phyloP scores from a whole-genome alignment of 305 asterid species.

The Stenogyne calaminthoides region DNA sequence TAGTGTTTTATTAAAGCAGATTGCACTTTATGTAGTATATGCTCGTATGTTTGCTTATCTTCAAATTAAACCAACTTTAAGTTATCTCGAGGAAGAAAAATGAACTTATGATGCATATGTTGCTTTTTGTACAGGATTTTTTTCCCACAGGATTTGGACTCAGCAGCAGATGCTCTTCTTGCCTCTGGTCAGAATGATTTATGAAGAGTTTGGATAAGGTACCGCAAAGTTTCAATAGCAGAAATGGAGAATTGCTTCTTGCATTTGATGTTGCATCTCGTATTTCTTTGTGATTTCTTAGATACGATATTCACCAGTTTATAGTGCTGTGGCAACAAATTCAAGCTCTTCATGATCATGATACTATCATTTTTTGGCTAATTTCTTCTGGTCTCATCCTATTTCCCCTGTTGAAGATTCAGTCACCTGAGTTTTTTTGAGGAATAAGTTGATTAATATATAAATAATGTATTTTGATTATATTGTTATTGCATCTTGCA shows the following conservation, averaged over 20 bases:
- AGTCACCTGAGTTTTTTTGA: not conserved
- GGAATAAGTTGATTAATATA: not conserved
- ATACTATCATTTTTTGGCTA: not conserved
- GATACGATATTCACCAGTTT: not conserved
- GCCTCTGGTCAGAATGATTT: slow-evolving; percentile 37
- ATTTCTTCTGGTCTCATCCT: not conserved
- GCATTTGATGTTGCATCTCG: not conserved
- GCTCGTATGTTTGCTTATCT: not conserved
- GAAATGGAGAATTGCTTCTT: not conserved
- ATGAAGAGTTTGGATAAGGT: slow-evolving; percentile 23
- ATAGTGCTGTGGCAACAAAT: not conserved
- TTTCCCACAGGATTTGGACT: slow-evolving; percentile 88
- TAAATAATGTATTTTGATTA: not conserved
- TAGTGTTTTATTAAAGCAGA: not conserved
- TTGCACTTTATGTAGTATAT: not conserved
- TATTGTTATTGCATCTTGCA: not conserved
- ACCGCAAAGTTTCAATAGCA: not conserved
- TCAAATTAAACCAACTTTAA: not conserved
- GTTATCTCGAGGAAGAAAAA: not conserved
- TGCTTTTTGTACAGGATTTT: slow-evolving; percentile 61
- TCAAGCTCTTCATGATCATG: not conserved
- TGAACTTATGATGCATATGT: not conserved
- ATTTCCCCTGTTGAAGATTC: not conserved
- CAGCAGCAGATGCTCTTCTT: slow-evolving; percentile 86
- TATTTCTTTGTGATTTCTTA: not conserved